A percentile compares a stretch with the other conserved stretches of the same genome.
Evolutionary conservation across 257 asterid species (phyloP).

Genomic region (Misopates orontium): DNA sequence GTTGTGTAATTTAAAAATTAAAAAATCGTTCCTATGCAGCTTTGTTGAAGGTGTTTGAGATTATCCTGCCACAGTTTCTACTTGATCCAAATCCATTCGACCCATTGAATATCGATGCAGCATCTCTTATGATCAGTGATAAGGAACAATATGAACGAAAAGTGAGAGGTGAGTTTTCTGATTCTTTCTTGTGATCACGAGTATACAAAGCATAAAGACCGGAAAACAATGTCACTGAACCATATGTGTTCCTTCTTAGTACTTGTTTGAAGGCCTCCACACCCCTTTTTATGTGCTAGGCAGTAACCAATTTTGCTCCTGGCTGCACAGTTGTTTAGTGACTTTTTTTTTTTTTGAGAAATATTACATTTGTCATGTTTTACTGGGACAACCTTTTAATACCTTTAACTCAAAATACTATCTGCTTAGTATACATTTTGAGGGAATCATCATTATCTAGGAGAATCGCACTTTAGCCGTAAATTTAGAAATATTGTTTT

Average conservation of each 20-base stretch:
- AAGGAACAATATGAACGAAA: slow-evolving; percentile 67
- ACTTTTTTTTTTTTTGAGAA: too few species aligned
- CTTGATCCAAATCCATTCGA: slow-evolving; percentile 82
- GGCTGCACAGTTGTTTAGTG: too few species aligned
- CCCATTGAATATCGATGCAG: slow-evolving; percentile 84
- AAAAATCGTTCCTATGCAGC: slow-evolving; percentile 46
- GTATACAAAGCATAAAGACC: too few species aligned
- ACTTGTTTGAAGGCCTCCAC: too few species aligned
- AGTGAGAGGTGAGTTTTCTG: slow-evolving; percentile 61
- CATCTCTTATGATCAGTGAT: slow-evolving; percentile 72
- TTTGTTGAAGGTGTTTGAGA: slow-evolving; percentile 79
- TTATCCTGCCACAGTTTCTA: slow-evolving; percentile 81
- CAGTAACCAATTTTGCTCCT: too few species aligned
- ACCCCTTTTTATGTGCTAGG: too few species aligned
- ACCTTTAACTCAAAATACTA: too few species aligned
- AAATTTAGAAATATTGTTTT: too few species aligned
- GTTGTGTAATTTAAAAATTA: slow-evolving; percentile 11
- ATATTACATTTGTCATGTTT: too few species aligned
- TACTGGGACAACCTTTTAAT: too few species aligned
- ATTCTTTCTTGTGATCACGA: not conserved
- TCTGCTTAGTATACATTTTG: too few species aligned
- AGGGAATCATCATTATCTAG: too few species aligned
- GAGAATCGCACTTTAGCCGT: not conserved
- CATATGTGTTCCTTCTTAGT: not conserved
- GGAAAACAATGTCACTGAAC: not conserved